Conservation (phyloP, 768 basidiomycete genomes). For the Rhizopogon vinicolor region DNA sequence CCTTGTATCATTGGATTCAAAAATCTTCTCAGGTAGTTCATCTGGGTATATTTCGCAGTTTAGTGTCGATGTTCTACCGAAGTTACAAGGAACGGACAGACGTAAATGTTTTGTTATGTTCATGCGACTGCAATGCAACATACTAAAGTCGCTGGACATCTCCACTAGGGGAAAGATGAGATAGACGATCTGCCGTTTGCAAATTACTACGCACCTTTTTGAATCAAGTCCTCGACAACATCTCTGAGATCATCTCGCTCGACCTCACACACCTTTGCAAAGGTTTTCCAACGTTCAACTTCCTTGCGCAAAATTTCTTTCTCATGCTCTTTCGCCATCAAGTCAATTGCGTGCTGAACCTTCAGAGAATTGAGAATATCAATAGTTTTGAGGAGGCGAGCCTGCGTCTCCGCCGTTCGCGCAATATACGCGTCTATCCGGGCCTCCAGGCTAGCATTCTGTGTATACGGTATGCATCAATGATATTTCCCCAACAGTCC, state of each 20-base stretch:
- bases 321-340: slow-evolving; percentile 27
- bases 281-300: slow-evolving; percentile 29
- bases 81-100: slow-evolving; percentile 22
- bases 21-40: slow-evolving; percentile 4
- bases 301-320: slow-evolving; percentile 33
- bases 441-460: slow-evolving; percentile 26
- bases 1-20: slow-evolving; percentile 1
- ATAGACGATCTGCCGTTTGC: background rate
- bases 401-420: slow-evolving; percentile 38
- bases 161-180: slow-evolving; percentile 33
- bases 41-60: slow-evolving; percentile 12
- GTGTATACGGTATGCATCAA: background rate
- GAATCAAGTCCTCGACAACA: slow-evolving; percentile 46
- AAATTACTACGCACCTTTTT: slow-evolving; percentile 46
- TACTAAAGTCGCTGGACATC: slow-evolving; percentile 36
- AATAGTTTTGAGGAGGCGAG: slow-evolving; percentile 43
- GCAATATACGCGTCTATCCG: slow-evolving; percentile 33
- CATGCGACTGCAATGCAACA: slow-evolving; percentile 44
- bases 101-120: slow-evolving; percentile 37
- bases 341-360: slow-evolving; percentile 34
- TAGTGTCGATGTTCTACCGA: slow-evolving; percentile 10
- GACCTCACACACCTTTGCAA: slow-evolving; percentile 32
- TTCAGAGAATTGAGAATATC: slow-evolving; percentile 45
- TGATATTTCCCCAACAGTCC: background rate
- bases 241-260: slow-evolving; percentile 54